Base-by-base conservation (phyloP, 2,329 filamentous ascomycete genomes). In the Xylariaceae sp. region DNA sequence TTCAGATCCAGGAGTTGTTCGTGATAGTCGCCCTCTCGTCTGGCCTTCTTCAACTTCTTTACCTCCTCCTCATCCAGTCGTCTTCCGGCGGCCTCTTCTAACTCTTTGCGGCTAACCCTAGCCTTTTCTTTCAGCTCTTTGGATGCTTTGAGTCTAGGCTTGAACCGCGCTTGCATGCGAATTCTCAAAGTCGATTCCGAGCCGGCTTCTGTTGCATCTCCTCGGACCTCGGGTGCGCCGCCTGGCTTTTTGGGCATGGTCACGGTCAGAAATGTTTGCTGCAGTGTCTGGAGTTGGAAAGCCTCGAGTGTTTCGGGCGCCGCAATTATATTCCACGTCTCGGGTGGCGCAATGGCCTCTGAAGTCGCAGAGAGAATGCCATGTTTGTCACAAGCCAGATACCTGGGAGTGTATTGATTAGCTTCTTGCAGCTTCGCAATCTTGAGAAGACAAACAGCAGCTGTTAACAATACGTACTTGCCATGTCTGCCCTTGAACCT, bases 131-230 rank as follows among this genome's bases (percentile, higher is more conserved):
- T 94, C 60, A 89, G 88, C 68, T 91, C 90, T 73, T 91, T 95
- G 0, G 79, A 82, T 7, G 86, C 86, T 71, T 87, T 88, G 45
- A 94, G 72, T 59, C 81, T 81, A 6, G 92, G 91, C 76, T 96
- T 96, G 76, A 95, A 97, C 49, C 89, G 80, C 27, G 92, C 90
- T 74, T 97, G 92, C 91, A 97, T 96, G 51, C 91, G 87, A 64
- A 97, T 82, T 48, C 89, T 80, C 57, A 95, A 70, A 5, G 85
- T 87, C 7, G 89, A 90, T 63, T 80, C 81, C 66, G 88, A 88
- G 3, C 77, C 80, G 49, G 85, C 81, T 6, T 75, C 73, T 11
- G 85, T 82, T 6, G 83, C 86, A 69, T 96, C 90, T 47, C 89
- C 91, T 34, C 89, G 83, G 9, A 95, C 76, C 62, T 91, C 86